A percentile compares a stretch with the other conserved stretches of the same genome.
These are phyloP conservation scores for Globisporangium emineosum DNA, from an alignment of 352 stramenopile genomes.

Conservation along the genomic window DNA sequence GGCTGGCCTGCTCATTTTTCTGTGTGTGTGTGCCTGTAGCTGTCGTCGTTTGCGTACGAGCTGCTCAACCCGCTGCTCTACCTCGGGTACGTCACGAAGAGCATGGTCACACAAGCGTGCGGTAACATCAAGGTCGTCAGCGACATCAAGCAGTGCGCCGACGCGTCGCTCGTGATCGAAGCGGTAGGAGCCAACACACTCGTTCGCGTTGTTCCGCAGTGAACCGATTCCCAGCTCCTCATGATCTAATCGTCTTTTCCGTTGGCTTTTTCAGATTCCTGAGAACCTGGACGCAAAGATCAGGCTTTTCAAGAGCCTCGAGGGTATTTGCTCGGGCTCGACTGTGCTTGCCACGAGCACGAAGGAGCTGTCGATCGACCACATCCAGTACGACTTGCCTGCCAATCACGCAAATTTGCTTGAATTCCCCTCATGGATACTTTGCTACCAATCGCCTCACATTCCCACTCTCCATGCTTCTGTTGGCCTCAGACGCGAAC, in stretches of 20 bases:
- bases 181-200: slow-evolving; percentile 24
- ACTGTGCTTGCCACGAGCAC: slow-evolving; percentile 63
- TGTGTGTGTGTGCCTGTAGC: too few relatives aligned
- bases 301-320: slow-evolving; percentile 59
- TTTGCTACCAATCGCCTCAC: too few relatives aligned
- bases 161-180: slow-evolving; percentile 57
- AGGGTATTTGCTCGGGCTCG: slow-evolving; percentile 46
- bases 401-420: too few relatives aligned
- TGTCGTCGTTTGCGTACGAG: slow-evolving; percentile 58
- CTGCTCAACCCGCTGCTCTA: slow-evolving; percentile 67
- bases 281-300: slow-evolving; percentile 60
- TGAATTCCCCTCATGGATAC: too few relatives aligned
- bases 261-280: slow-evolving; percentile 34
- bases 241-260: too few relatives aligned
- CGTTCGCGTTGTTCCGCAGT: too few relatives aligned
- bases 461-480: background rate
- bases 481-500: slow-evolving; percentile 21
- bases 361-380: slow-evolving; percentile 52
- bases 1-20: too few relatives aligned
- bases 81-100: slow-evolving; percentile 75
- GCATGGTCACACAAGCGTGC: slow-evolving; percentile 62
- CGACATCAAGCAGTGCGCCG: slow-evolving; percentile 45
- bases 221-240: background rate
- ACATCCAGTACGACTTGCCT: slow-evolving; percentile 50
- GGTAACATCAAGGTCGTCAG: slow-evolving; percentile 42